Evolutionary conservation across 345 rosid genomes (phyloP), one percentile per base, ranked within the genome.

Genomic region (Viola odorata): DNA sequence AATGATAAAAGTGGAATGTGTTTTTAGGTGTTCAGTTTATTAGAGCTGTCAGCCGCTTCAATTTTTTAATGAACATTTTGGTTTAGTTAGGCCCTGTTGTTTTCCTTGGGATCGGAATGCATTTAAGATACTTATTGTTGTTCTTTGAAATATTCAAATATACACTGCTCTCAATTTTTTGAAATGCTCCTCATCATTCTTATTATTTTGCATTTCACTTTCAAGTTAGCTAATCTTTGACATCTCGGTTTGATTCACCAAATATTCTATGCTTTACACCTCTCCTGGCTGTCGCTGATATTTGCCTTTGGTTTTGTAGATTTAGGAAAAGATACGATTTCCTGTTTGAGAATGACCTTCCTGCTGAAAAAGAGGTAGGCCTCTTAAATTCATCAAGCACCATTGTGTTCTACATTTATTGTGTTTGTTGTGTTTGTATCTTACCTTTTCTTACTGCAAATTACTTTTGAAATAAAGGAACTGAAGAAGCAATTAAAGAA

Each of bases 301-400:
- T 36, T 49, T 32, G 16, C 50, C 23, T 53, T 69, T 53, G 50
- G 11, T 61, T 53, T 70, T 69, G 50, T 53, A 86, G 96, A 76
- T 87, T 85, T 68, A 85, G 83, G 76, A 89, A 89, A 70, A 81
- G 94, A 73, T 92, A 77, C 61, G 59, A 73, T 70, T 91, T 91
- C 64, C 81, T 91, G 12, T 84, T 66, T 41, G 81, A 87, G 74
- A 77, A 80, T 4, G 79, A 81, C 36, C 84, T 92, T 69, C 94
- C 88, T 44, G 69, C 75, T 42, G 89, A 86, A 70, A 84, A 60
- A 80, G 81, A 80, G 84, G 86, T 84, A 73, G 32, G 39, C 14
- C 55, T 44, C 50, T 40, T 11, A 15, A 59, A 55, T 44, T 66
- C 16, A 52, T 52, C 39, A 11, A 32, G 55, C 39, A 8, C 12